phyloP scores from a whole-genome alignment of 495 filamentous ascomycete species.

The Penicillium chermesinum region DNA sequence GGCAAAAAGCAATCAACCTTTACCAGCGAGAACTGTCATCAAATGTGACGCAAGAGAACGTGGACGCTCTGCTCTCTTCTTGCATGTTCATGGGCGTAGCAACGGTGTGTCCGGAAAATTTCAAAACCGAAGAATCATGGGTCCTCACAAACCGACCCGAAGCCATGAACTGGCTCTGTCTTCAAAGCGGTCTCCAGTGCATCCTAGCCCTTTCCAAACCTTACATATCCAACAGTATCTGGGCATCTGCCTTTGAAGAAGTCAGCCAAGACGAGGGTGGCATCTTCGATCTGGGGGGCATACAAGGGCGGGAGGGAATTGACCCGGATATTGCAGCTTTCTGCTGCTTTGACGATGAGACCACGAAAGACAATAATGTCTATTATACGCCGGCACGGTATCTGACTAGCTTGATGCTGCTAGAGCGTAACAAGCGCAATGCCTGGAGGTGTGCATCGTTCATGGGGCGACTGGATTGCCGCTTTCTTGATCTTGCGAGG shows the following conservation, averaged over 20 bases:
- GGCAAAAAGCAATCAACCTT: slow-evolving; percentile 31
- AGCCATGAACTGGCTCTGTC: slow-evolving; percentile 39
- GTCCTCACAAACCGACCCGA: slow-evolving; percentile 30
- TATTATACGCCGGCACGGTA: slow-evolving; percentile 33
- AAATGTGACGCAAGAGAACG: slow-evolving; percentile 24
- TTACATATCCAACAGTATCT: slow-evolving; percentile 32
- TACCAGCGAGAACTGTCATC: slow-evolving; percentile 25
- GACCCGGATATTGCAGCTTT: slow-evolving; percentile 31
- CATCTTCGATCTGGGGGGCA: slow-evolving; percentile 16
- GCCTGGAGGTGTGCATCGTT: slow-evolving; percentile 23
- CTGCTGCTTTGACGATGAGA: slow-evolving; percentile 33
- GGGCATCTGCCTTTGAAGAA: slow-evolving; percentile 25
- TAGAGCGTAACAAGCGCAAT: slow-evolving; percentile 16
- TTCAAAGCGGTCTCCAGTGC: slow-evolving; percentile 35
- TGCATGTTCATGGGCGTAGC: slow-evolving; percentile 37
- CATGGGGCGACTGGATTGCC: slow-evolving; percentile 29
- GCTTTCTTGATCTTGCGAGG: slow-evolving; percentile 30
- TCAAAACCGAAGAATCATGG: slow-evolving; percentile 38
- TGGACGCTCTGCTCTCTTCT: slow-evolving; percentile 35
- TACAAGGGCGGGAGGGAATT: slow-evolving; percentile 31
- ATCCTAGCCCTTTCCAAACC: slow-evolving; percentile 27
- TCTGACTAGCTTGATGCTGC: slow-evolving; percentile 22
- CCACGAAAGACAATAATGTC: slow-evolving; percentile 29
- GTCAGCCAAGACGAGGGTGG: slow-evolving; percentile 16
- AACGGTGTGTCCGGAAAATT: slow-evolving; percentile 32